A percentile compares a stretch with the other conserved stretches of the same genome.
These are phyloP conservation scores for Quillaja saponaria DNA, from an alignment of 306 rosid genomes.

Conservation along the genomic window DNA sequence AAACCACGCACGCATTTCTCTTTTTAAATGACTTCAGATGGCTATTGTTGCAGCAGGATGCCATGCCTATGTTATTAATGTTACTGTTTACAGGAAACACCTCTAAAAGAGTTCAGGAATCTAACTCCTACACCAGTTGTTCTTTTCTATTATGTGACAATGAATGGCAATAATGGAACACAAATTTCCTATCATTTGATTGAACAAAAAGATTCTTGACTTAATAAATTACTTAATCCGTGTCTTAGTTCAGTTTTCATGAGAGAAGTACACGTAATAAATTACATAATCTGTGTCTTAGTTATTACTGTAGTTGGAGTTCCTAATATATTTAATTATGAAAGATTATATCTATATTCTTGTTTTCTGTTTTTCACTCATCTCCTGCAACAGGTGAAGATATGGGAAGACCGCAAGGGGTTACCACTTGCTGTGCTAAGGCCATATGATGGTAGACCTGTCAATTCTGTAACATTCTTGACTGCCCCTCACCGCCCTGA, in stretches of 20 bases:
- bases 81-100: not conserved
- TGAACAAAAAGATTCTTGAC: not conserved
- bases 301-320: not conserved
- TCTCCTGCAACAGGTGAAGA: slow-evolving; percentile 58
- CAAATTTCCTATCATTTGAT: not conserved
- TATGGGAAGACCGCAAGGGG: slow-evolving; percentile 73
- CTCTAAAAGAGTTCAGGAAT: not conserved
- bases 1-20: too few species aligned
- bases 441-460: slow-evolving; percentile 70
- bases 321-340: slow-evolving; percentile 4
- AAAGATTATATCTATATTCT: not conserved
- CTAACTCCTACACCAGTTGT: not conserved
- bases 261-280: too few species aligned
- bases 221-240: not conserved
- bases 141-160: not conserved
- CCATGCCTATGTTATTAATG: too few species aligned
- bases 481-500: slow-evolving; percentile 74
- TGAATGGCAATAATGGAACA: not conserved
- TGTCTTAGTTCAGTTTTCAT: slow-evolving; percentile 1
- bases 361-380: slow-evolving; percentile 15
- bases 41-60: too few species aligned
- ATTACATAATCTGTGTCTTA: not conserved
- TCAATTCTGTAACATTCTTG: slow-evolving; percentile 69
- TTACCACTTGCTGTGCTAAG: slow-evolving; percentile 58
- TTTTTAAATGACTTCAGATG: too few species aligned